These are phyloP conservation scores for Puccinia coronata DNA, from an alignment of 1,284 basidiomycete genomes.

Conservation along the genomic window DNA sequence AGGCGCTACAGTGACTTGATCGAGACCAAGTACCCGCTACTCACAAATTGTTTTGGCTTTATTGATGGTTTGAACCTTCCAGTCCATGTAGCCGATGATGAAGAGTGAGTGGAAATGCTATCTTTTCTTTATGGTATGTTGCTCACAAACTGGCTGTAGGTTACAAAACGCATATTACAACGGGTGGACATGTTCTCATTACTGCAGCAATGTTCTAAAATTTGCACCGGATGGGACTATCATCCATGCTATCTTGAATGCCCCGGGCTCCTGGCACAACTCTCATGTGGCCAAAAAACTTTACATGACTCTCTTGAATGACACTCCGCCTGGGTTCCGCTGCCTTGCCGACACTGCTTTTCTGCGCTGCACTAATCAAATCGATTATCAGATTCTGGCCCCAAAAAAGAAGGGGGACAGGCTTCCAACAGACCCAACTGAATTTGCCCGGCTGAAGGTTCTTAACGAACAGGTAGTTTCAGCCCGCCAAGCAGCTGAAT, in stretches of 20 bases:
- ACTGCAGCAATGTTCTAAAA: background rate
- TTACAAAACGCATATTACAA: too few relatives aligned
- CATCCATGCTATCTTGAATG: slow-evolving; percentile 60
- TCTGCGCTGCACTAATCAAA: too few relatives aligned
- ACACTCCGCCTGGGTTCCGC: background rate
- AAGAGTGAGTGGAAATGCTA: too few relatives aligned
- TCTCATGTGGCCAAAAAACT: background rate
- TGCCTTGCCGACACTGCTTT: background rate
- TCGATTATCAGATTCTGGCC: background rate
- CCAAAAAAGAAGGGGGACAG: background rate
- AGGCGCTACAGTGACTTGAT: background rate
- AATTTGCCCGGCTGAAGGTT: background rate
- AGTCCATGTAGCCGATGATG: too few relatives aligned
- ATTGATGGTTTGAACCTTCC: slow-evolving; percentile 6
- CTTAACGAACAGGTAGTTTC: background rate
- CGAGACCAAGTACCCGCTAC: background rate
- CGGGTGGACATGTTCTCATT: background rate
- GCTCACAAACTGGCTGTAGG: too few relatives aligned
- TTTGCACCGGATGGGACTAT: slow-evolving; percentile 52
- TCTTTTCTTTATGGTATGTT: too few relatives aligned
- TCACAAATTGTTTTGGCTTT: slow-evolving; percentile 1
- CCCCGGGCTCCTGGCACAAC: slow-evolving; percentile 45
- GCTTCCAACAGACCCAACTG: background rate
- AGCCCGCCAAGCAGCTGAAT: slow-evolving; percentile 4
- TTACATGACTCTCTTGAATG: background rate